These are phyloP conservation scores for Elongisporangium senticosum DNA, from an alignment of 352 stramenopile species.

Conservation along the genomic window DNA sequence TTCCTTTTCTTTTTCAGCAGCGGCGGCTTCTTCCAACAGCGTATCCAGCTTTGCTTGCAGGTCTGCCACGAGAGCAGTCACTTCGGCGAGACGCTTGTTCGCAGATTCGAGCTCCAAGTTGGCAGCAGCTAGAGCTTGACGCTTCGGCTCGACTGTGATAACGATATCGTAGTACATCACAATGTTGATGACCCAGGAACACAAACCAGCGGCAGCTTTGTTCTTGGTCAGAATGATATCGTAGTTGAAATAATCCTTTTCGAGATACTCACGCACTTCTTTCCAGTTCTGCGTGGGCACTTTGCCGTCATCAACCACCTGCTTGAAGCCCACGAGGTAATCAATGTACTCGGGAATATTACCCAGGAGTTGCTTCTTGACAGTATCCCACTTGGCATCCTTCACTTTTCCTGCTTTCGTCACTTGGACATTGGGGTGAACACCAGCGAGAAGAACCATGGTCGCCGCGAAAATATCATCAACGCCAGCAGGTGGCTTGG, in stretches of 20 bases:
- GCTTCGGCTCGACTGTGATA: conserved; percentile 93
- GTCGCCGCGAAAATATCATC: conserved; percentile 93
- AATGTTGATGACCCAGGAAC: conserved; percentile 95
- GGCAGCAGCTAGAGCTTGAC: conserved; percentile 86
- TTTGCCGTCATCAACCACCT: conserved; percentile 91
- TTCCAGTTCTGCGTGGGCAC: conserved; percentile 92
- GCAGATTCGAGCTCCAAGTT: conserved; percentile 89
- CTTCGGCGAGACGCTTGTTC: conserved; percentile 85
- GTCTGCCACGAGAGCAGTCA: conserved; percentile 89
- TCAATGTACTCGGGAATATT: conserved; percentile 97
- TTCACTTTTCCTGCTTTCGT: conserved; percentile 96
- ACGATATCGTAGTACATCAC: conserved; percentile 97
- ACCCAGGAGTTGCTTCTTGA: conserved; percentile 92
- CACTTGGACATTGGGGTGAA: conserved; percentile 91
- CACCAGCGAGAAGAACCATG: conserved; percentile 92
- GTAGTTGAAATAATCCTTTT: conserved; percentile 94
- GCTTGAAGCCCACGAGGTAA: conserved; percentile 91
- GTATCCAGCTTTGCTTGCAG: conserved; percentile 92
- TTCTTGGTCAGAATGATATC: conserved; percentile 95
- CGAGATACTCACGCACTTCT: conserved; percentile 91
- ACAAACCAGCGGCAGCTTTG: conserved; percentile 90
- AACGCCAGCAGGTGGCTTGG: conserved; percentile 90
- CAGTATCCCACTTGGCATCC: conserved; percentile 92
- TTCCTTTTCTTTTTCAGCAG: conserved; percentile 91
- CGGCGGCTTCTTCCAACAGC: conserved; percentile 84